Conservation (phyloP, 176 grass and related monocot genomes). For the Puya raimondii region DNA sequence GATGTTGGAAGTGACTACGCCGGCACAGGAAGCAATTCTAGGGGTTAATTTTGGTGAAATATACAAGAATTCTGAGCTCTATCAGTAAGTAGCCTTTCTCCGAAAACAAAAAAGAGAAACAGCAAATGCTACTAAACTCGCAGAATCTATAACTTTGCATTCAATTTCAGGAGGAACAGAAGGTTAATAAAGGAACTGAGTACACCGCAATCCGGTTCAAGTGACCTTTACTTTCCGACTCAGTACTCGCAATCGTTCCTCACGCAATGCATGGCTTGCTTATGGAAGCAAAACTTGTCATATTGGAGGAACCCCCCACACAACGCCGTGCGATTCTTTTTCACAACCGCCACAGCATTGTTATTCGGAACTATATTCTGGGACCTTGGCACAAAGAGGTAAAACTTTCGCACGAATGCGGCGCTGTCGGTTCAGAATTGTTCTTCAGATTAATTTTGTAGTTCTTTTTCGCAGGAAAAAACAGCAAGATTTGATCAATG, state of each 20-base stretch:
- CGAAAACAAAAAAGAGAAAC: not conserved
- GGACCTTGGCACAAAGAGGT: constrained; percentile 62
- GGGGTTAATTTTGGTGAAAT: constrained; percentile 38
- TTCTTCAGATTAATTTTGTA: not conserved
- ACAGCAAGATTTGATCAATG: constrained; percentile 73
- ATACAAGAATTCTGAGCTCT: constrained; percentile 67
- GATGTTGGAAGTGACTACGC: constrained; percentile 69
- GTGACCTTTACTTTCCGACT: constrained; percentile 57
- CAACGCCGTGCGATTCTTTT: constrained; percentile 71
- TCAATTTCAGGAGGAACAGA: constrained; percentile 48
- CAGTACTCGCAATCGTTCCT: constrained; percentile 56
- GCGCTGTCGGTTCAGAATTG: not conserved
- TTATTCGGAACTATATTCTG: constrained; percentile 88
- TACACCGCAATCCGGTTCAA: constrained; percentile 47
- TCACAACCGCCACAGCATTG: constrained; percentile 55
- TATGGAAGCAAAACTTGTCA: constrained; percentile 79
- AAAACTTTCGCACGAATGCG: constrained; percentile 14
- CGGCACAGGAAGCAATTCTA: constrained; percentile 44
- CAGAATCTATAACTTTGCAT: not conserved
- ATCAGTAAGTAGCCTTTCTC: constrained; percentile 26
- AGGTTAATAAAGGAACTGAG: constrained; percentile 57
- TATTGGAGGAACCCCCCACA: constrained; percentile 97
- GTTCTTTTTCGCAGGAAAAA: constrained; percentile 28
- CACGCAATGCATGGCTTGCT: constrained; percentile 63
- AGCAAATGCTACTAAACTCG: not conserved